These are phyloP conservation scores for Zygosaccharomyces pseudobailii DNA, from an alignment of 1,139 yeast genomes.

Conservation along the genomic window DNA sequence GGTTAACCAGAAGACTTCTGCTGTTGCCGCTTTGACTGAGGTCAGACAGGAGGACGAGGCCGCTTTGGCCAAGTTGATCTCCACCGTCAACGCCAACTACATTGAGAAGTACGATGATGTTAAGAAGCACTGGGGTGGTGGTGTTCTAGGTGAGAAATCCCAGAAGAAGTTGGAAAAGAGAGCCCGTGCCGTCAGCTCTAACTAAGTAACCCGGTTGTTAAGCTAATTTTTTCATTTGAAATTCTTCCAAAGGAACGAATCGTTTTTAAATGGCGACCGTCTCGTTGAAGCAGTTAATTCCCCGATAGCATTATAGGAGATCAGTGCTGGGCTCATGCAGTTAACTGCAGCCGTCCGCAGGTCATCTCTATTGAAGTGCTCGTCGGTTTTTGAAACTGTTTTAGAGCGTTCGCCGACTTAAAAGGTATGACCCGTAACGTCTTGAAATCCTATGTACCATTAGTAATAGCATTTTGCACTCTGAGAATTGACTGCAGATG, in stretches of 20 bases:
- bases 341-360: slow-evolving; percentile 8
- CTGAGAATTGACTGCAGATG: slow-evolving; percentile 1
- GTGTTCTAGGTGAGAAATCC: slow-evolving; percentile 93
- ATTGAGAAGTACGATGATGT: slow-evolving; percentile 86
- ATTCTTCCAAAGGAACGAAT: neutral
- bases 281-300: slow-evolving; percentile 13
- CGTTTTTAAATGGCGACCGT: neutral
- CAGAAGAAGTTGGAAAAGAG: slow-evolving; percentile 64
- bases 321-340: slow-evolving; percentile 8
- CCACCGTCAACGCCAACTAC: slow-evolving; percentile 91
- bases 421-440: neutral
- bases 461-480: slow-evolving; percentile 6
- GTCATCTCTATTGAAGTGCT: slow-evolving; percentile 15
- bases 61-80: slow-evolving; percentile 84
- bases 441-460: slow-evolving; percentile 6
- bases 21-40: slow-evolving; percentile 96
- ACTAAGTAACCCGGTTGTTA: slow-evolving; percentile 4
- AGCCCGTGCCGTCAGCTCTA: slow-evolving; percentile 38
- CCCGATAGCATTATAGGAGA: slow-evolving; percentile 13
- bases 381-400: neutral
- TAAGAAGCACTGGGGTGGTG: slow-evolving; percentile 99
- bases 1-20: slow-evolving; percentile 94
- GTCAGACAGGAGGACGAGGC: slow-evolving; percentile 92
- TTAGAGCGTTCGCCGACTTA: slow-evolving; percentile 3
- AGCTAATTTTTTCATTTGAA: slow-evolving; percentile 2